Base-by-base conservation (phyloP, 1,139 yeast species). In the Pichia sp. region DNA sequence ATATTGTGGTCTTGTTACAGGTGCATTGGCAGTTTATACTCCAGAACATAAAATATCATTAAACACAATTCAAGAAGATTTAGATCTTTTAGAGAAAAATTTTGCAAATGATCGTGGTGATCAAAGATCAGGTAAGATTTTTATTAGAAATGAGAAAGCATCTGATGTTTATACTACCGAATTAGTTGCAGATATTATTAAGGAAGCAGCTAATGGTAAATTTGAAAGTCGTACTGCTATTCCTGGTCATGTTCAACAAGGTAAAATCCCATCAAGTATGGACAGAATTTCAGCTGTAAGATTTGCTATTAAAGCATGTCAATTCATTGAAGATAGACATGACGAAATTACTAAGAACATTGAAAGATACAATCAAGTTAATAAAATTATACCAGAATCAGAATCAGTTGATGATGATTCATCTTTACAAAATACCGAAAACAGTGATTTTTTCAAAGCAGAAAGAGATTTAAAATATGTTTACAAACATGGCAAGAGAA, bases 11-110 rank as follows among this genome's bases (percentile, higher is more conserved):
- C 70, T 91, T 49, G 84, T 87, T 38, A 83, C 91, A 35, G 98
- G 98, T 46, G 94, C 97, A 2, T 79, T 84, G 51, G 94, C 94
- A 8, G 85, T 91, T 7, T 91, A 89, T 62, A 86, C 88, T 16
- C 98, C 98, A 13, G 98, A 91, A 62, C 80, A 81, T 50, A 85
- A 87, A 41, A 82, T 89, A 45, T 68, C 79, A 31, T 70, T 91
- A 54, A 71, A 72, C 38, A 83, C 80, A 54, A 66, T 91, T 50
- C 84, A 84, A 51, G 76, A 79, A 51, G 96, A 89, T 59, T 80
- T 88, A 50, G 76, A 74, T 46, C 74, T 78, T 46, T 70, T 89
- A 56, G 76, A 74, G 49, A 78, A 77, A 49, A 76, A 81, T 16
- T 91, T 85, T 61, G 74, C 73, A 23, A 66, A 70, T 43, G 94